Evolutionary conservation across 2,329 filamentous ascomycete species (phyloP).

Genomic region (Colletotrichum brevisporum): DNA sequence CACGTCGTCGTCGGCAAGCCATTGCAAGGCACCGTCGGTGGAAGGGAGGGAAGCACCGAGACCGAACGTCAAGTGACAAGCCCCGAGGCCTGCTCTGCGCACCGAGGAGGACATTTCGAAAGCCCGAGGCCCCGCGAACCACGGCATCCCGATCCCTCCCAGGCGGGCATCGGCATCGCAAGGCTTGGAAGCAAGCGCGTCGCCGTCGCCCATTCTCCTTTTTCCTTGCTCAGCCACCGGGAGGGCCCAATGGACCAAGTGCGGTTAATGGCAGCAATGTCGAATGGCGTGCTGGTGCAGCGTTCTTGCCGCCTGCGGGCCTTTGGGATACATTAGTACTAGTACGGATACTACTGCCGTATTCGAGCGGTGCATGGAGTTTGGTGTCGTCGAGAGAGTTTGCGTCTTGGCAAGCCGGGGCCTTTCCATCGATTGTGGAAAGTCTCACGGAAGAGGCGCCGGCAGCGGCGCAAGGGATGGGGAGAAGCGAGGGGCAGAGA

Average conservation of each 20-base stretch:
- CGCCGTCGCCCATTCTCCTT: constrained; percentile 2
- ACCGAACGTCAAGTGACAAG: neutral
- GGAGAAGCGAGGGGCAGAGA: neutral
- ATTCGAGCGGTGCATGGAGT: too few species aligned
- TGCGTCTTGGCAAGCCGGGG: constrained; percentile 5
- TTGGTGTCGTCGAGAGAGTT: neutral
- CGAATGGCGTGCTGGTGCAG: too few species aligned
- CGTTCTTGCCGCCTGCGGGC: too few species aligned
- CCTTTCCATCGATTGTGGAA: neutral
- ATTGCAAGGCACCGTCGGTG: neutral
- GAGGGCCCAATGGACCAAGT: constrained; percentile 5
- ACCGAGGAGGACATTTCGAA: neutral
- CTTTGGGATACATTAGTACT: neutral
- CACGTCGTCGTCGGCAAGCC: too few species aligned
- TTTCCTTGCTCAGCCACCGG: constrained; percentile 18
- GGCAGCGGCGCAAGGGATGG: neutral
- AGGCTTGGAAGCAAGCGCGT: neutral
- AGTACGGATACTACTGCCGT: too few species aligned
- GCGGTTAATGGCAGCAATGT: constrained; percentile 9
- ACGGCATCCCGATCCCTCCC: constrained; percentile 5
- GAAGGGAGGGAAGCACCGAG: neutral
- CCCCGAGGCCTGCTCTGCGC: neutral
- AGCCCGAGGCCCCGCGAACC: constrained; percentile 17
- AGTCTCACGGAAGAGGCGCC: constrained; percentile 12
- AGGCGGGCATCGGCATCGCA: neutral